Evolutionary conservation across 2,329 filamentous ascomycete genomes (phyloP).

Genomic region (Penicillium palitans): DNA sequence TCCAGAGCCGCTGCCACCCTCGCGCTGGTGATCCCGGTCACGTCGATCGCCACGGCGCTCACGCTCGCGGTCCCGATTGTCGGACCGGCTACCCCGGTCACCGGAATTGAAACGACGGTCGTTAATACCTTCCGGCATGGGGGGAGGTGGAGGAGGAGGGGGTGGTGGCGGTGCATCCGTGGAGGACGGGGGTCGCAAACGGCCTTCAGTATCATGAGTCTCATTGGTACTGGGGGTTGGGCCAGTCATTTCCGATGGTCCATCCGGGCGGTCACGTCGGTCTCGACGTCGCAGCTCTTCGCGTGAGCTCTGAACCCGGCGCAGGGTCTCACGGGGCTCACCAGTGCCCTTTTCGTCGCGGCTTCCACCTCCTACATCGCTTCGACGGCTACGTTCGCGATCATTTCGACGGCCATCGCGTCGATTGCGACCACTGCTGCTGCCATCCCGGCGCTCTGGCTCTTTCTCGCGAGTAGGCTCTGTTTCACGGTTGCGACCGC

Average conservation of each 20-base stretch:
- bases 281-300: conserved; percentile 40
- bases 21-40: conserved; percentile 35
- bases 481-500: conserved; percentile 22
- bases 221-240: conserved; percentile 9
- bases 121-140: conserved; percentile 28
- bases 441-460: conserved; percentile 32
- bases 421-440: conserved; percentile 25
- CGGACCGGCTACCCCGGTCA: conserved; percentile 34
- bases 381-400: conserved; percentile 39
- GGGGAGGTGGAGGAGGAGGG: conserved; percentile 33
- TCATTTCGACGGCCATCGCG: conserved; percentile 40
- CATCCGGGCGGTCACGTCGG: conserved; percentile 40
- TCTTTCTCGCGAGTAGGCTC: conserved; percentile 36
- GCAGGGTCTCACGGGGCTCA: conserved; percentile 34
- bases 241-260: conserved; percentile 21
- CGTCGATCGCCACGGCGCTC: conserved; percentile 40
- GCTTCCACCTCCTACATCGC: conserved; percentile 27
- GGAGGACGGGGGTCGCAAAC: conserved; percentile 37
- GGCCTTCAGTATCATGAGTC: conserved; percentile 35
- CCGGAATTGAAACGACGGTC: conserved; percentile 39
- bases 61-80: conserved; percentile 35
- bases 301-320: conserved; percentile 34
- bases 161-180: conserved; percentile 33
- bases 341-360: conserved; percentile 28
- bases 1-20: conserved; percentile 27